These are phyloP conservation scores for Triticum urartu DNA, from an alignment of 176 grass and related monocot genomes.

Conservation along the genomic window DNA sequence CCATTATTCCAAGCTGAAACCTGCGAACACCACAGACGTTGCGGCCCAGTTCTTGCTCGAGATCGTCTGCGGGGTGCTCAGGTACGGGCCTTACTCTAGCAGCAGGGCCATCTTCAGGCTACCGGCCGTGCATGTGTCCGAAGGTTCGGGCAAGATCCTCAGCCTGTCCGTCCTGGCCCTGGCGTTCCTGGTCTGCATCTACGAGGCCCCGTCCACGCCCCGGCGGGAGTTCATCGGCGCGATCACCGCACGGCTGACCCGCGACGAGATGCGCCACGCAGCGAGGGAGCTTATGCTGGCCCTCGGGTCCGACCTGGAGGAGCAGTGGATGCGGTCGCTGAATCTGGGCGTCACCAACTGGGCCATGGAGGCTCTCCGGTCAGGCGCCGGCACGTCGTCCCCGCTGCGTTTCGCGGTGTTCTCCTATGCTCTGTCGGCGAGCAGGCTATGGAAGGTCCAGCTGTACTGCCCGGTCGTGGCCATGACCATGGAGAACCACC, in stretches of 20 bases:
- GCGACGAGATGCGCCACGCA: slow-evolving; percentile 16
- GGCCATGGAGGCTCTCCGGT: slow-evolving; percentile 41
- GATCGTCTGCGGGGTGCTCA: slow-evolving; percentile 48
- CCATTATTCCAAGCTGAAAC: slow-evolving; percentile 23
- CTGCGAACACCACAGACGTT: slow-evolving; percentile 10
- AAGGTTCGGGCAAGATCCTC: slow-evolving; percentile 38
- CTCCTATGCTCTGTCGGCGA: slow-evolving; percentile 53
- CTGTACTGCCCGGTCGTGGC: slow-evolving; percentile 64
- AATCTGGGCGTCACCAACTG: slow-evolving; percentile 76
- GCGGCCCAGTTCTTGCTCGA: slow-evolving; percentile 34
- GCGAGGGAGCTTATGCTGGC: slow-evolving; percentile 45
- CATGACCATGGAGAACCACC: slow-evolving; percentile 52
- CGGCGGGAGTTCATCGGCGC: slow-evolving; percentile 37
- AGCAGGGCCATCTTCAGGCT: slow-evolving; percentile 33
- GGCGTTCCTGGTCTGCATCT: slow-evolving; percentile 58
- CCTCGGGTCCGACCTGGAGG: slow-evolving; percentile 62
- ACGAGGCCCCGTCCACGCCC: slow-evolving; percentile 46
- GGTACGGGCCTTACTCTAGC: slow-evolving; percentile 41
- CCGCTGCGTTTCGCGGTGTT: slow-evolving; percentile 31
- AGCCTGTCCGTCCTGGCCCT: slow-evolving; percentile 56
- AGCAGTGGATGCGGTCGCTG: slow-evolving; percentile 73
- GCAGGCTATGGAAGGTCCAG: slow-evolving; percentile 72
- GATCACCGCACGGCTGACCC: slow-evolving; percentile 22
- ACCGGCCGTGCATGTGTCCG: slow-evolving; percentile 23
- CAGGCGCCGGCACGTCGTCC: background rate